Conservation (phyloP, 2,329 filamentous ascomycete species). For the Phaeophleospora eucalypticola region DNA sequence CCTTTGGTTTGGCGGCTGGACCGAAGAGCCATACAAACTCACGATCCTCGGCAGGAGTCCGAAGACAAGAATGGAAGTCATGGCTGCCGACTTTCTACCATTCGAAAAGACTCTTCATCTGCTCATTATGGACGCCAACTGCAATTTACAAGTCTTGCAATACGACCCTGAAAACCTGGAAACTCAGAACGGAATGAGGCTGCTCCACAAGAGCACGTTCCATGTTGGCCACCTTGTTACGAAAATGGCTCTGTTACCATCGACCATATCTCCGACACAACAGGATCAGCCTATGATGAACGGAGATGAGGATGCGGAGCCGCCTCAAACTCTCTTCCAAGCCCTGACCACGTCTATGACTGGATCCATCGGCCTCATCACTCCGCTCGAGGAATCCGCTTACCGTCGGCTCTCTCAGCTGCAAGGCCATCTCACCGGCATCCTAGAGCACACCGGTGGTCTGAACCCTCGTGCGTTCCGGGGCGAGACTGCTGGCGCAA, state of each 20-base stretch:
- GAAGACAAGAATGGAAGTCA: slow-evolving; percentile 68
- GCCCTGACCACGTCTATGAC: slow-evolving; percentile 71
- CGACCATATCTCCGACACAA: slow-evolving; percentile 47
- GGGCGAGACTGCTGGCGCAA: slow-evolving; percentile 45
- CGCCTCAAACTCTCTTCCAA: slow-evolving; percentile 36
- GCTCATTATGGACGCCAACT: slow-evolving; percentile 76
- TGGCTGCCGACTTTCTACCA: slow-evolving; percentile 83
- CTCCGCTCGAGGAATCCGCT: slow-evolving; percentile 69
- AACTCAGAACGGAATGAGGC: slow-evolving; percentile 79
- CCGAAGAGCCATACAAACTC: slow-evolving; percentile 95
- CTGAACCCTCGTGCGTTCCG: slow-evolving; percentile 82
- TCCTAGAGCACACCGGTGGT: slow-evolving; percentile 70
- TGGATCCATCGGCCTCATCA: slow-evolving; percentile 72
- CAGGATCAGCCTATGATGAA: slow-evolving; percentile 15
- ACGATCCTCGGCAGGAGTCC: slow-evolving; percentile 81
- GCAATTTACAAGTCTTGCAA: slow-evolving; percentile 82
- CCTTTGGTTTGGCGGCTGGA: slow-evolving; percentile 93
- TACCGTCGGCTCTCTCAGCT: slow-evolving; percentile 83
- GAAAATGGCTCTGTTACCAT: slow-evolving; percentile 70
- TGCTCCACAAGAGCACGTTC: slow-evolving; percentile 85
- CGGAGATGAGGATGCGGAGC: slow-evolving; percentile 28
- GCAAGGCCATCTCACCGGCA: slow-evolving; percentile 71
- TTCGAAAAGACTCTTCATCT: slow-evolving; percentile 79
- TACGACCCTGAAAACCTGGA: slow-evolving; percentile 96
- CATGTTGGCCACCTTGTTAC: slow-evolving; percentile 76